Percentiles rank a stretch among this genome's conserved stretches.
These are phyloP conservation scores for Venturia asperata DNA, from an alignment of 2,329 filamentous ascomycete genomes.

Conservation along the genomic window DNA sequence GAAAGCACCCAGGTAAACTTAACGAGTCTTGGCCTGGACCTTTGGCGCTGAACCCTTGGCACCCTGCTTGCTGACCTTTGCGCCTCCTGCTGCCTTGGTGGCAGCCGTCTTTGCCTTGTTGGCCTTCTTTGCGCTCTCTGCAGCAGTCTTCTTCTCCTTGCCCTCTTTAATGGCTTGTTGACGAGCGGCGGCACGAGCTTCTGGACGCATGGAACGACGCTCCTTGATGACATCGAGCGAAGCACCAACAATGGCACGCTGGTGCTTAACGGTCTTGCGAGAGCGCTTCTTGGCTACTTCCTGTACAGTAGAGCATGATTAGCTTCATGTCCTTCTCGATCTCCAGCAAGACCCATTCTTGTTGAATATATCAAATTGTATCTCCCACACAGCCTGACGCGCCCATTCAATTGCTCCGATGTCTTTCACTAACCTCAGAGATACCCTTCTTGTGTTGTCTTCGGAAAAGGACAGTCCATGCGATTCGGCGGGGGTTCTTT, in stretches of 20 bases:
- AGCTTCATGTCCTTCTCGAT: slow-evolving; percentile 3
- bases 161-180: slow-evolving; percentile 86
- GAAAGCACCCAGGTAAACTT: slow-evolving; percentile 6
- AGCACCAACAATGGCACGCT: slow-evolving; percentile 98
- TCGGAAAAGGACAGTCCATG: slow-evolving; percentile 97
- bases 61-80: slow-evolving; percentile 92
- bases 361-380: not conserved
- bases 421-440: slow-evolving; percentile 75
- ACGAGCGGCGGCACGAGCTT: slow-evolving; percentile 89
- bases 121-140: slow-evolving; percentile 90
- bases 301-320: slow-evolving; percentile 42
- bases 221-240: slow-evolving; percentile 99
- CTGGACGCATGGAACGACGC: slow-evolving; percentile 87
- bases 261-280: slow-evolving; percentile 94
- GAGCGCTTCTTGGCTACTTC: slow-evolving; percentile 99
- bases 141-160: slow-evolving; percentile 95
- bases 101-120: slow-evolving; percentile 96
- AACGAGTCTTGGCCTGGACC: slow-evolving; percentile 12
- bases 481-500: slow-evolving; percentile 99
- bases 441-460: slow-evolving; percentile 99
- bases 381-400: not conserved
- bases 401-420: not conserved
- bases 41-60: slow-evolving; percentile 65
- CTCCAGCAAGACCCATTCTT: not conserved
- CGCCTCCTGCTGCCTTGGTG: slow-evolving; percentile 61